phyloP scores from a whole-genome alignment of 495 filamentous ascomycete species.

The Hyaloscypha bicolor region DNA sequence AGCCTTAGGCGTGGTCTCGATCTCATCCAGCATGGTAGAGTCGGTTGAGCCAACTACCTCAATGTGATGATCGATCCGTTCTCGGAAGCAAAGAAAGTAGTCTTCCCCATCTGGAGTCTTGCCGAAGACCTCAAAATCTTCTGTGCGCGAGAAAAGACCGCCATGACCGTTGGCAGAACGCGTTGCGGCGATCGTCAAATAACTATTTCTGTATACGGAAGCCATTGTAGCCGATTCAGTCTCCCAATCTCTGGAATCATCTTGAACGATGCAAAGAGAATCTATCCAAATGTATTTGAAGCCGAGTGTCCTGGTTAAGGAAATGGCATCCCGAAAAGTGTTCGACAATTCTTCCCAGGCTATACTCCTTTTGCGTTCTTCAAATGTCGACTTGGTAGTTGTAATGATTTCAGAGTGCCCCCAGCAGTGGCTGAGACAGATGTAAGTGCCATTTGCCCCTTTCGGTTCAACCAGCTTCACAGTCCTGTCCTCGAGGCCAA shows the following conservation, averaged over 20 bases:
- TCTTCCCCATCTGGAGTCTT: not conserved
- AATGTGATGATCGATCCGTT: not conserved
- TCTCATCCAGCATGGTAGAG: not conserved
- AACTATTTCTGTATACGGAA: constrained; percentile 19
- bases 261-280: constrained; percentile 33
- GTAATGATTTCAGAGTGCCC: constrained; percentile 13
- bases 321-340: constrained; percentile 29
- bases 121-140: constrained; percentile 5
- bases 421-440: constrained; percentile 32
- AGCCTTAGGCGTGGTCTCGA: not conserved
- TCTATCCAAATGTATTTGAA: constrained; percentile 34
- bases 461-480: constrained; percentile 12
- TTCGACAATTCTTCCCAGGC: constrained; percentile 13
- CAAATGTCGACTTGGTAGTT: constrained; percentile 9
- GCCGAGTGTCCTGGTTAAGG: constrained; percentile 24
- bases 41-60: not conserved
- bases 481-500: constrained; percentile 9
- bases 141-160: not conserved
- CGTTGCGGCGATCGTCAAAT: constrained; percentile 24
- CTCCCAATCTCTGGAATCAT: constrained; percentile 26
- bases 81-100: constrained; percentile 10
- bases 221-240: constrained; percentile 25
- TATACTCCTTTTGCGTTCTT: constrained; percentile 1
- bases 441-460: constrained; percentile 4
- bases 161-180: not conserved